Conservation (phyloP, 805 yeast genomes). For the Wickerhamiella azyma region DNA sequence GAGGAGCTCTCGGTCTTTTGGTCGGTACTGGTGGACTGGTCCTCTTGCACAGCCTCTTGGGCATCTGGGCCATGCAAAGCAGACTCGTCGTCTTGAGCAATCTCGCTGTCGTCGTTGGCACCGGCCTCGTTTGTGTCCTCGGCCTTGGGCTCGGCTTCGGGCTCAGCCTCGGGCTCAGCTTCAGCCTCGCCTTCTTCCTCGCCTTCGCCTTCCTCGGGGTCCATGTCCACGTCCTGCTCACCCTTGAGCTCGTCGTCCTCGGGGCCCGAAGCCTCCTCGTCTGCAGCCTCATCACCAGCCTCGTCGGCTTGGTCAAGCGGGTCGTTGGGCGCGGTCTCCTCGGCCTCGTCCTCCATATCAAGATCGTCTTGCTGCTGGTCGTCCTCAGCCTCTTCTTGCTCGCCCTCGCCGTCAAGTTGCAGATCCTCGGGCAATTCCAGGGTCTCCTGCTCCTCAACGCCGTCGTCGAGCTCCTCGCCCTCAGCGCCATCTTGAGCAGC, state of each 20-base stretch:
- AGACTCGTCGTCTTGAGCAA: slow-evolving; percentile 30
- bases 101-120: slow-evolving; percentile 16
- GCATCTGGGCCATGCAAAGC: slow-evolving; percentile 61
- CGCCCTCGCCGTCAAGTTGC: slow-evolving; percentile 72
- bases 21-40: slow-evolving; percentile 20
- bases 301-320: slow-evolving; percentile 18
- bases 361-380: slow-evolving; percentile 25
- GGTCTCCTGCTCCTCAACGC: slow-evolving; percentile 73
- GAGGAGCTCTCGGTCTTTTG: slow-evolving; percentile 35
- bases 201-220: slow-evolving; percentile 19
- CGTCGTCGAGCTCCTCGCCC: slow-evolving; percentile 50
- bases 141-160: slow-evolving; percentile 22
- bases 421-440: slow-evolving; percentile 87
- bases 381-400: slow-evolving; percentile 29
- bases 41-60: slow-evolving; percentile 35
- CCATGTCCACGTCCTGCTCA: slow-evolving; percentile 17
- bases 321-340: slow-evolving; percentile 15
- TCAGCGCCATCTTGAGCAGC: slow-evolving; percentile 46
- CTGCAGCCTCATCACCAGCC: slow-evolving; percentile 16
- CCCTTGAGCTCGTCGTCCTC: slow-evolving; percentile 18
- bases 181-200: slow-evolving; percentile 21
- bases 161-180: slow-evolving; percentile 25
- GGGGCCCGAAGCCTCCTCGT: slow-evolving; percentile 18
- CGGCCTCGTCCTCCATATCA: slow-evolving; percentile 15
- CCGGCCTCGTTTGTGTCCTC: neutral